Percentiles rank a stretch among this genome's conserved stretches.
Conservation (phyloP, 2,329 filamentous ascomycete genomes). For the Penicillium sp. region DNA sequence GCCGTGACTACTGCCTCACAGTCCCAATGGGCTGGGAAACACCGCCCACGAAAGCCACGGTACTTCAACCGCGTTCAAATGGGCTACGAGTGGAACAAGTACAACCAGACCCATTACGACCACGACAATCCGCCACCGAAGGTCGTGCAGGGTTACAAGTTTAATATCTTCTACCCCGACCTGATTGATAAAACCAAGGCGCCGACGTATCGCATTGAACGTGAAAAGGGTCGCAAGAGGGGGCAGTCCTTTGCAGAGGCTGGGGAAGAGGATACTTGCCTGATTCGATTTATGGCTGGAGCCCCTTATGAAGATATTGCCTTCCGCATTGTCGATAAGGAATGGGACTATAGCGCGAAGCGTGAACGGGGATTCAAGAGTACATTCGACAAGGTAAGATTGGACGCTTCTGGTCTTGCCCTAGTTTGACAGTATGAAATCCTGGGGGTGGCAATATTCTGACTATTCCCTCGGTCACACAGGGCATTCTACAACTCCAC, state of each 20-base stretch:
- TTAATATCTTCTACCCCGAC: slow-evolving; percentile 99
- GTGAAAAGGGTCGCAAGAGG: slow-evolving; percentile 83
- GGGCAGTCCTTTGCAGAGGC: slow-evolving; percentile 92
- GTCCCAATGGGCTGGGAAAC: slow-evolving; percentile 80
- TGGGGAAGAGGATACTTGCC: slow-evolving; percentile 93
- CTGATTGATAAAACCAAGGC: slow-evolving; percentile 93
- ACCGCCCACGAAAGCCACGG: slow-evolving; percentile 85
- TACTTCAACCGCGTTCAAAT: slow-evolving; percentile 99
- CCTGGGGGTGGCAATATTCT: background rate
- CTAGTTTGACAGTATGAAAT: too few relatives aligned
- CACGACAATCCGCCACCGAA: slow-evolving; percentile 97
- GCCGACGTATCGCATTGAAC: slow-evolving; percentile 92
- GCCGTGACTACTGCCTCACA: slow-evolving; percentile 65
- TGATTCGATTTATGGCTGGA: slow-evolving; percentile 93
- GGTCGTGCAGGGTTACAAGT: slow-evolving; percentile 98
- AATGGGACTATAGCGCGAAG: slow-evolving; percentile 99
- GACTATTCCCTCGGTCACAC: slow-evolving; percentile 12
- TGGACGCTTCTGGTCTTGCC: too few relatives aligned
- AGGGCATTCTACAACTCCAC: slow-evolving; percentile 94
- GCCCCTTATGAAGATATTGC: slow-evolving; percentile 96
- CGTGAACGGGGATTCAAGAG: slow-evolving; percentile 92
- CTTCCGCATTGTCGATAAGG: slow-evolving; percentile 95
- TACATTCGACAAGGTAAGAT: slow-evolving; percentile 90
- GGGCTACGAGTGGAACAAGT: slow-evolving; percentile 99
- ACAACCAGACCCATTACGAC: slow-evolving; percentile 99